Conservation (phyloP, 345 rosid genomes). For the Hibiscus syriacus region DNA sequence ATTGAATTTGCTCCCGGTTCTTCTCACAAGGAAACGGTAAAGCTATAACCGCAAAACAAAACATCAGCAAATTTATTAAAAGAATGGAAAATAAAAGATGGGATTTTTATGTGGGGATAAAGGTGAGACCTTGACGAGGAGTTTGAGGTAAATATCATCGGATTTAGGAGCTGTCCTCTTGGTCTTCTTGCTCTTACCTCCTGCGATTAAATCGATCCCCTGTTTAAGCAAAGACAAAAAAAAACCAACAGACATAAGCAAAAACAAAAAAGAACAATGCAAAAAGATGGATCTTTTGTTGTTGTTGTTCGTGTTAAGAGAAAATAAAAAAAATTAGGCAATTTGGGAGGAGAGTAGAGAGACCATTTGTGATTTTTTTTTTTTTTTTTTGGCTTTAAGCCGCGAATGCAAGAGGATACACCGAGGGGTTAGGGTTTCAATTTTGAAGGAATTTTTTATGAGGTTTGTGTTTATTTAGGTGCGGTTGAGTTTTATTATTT, state of each 20-base stretch:
- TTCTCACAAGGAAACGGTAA: conserved; percentile 80
- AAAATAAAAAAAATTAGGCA: too few relatives aligned
- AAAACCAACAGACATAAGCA: neutral
- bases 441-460: conserved; percentile 22
- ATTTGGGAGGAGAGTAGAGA: neutral
- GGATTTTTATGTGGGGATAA: neutral
- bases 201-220: conserved; percentile 94
- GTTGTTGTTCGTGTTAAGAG: too few relatives aligned
- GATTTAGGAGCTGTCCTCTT: conserved; percentile 84
- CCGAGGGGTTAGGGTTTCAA: conserved; percentile 36
- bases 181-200: conserved; percentile 94
- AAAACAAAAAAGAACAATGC: too few relatives aligned
- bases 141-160: conserved; percentile 91
- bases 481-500: neutral
- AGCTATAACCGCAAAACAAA: conserved; percentile 32
- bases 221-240: conserved; percentile 15
- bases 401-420: neutral
- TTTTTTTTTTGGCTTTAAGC: neutral
- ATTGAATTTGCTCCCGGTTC: conserved; percentile 86
- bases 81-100: neutral
- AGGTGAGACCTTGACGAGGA: conserved; percentile 65
- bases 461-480: neutral
- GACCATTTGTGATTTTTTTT: conserved; percentile 34
- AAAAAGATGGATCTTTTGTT: neutral
- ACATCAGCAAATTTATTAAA: neutral